Conservation (phyloP, 495 filamentous ascomycete genomes). For the Penicillium subrubescens region DNA sequence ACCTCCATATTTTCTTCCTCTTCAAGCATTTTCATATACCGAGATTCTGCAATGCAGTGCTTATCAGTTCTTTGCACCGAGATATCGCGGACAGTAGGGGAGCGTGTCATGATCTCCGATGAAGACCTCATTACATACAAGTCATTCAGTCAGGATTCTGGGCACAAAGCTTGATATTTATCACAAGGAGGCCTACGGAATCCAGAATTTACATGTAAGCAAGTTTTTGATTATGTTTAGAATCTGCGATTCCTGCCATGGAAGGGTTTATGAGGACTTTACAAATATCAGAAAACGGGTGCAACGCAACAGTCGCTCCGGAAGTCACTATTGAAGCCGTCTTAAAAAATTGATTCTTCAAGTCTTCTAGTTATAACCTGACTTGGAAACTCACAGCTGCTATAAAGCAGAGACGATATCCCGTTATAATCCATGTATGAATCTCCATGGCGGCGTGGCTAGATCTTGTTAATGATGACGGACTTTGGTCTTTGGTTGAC, state of each 20-base stretch:
- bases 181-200: background rate
- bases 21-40: conserved; percentile 4
- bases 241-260: background rate
- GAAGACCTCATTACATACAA: background rate
- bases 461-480: too few relatives aligned
- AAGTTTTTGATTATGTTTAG: background rate
- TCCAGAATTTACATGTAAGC: background rate
- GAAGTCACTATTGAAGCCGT: too few relatives aligned
- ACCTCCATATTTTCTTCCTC: conserved; percentile 13
- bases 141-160: background rate
- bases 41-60: background rate
- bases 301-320: background rate
- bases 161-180: background rate
- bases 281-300: background rate
- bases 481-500: too few relatives aligned
- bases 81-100: background rate
- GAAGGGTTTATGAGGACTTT: background rate
- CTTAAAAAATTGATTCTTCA: too few relatives aligned
- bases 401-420: too few relatives aligned
- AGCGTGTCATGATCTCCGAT: background rate
- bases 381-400: too few relatives aligned
- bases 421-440: too few relatives aligned
- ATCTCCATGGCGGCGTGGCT: too few relatives aligned
- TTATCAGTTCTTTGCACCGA: background rate
- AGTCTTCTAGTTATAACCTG: too few relatives aligned